Evolutionary conservation across 2,329 filamentous ascomycete species (phyloP).

Genomic region (Colletotrichum shisoi): DNA sequence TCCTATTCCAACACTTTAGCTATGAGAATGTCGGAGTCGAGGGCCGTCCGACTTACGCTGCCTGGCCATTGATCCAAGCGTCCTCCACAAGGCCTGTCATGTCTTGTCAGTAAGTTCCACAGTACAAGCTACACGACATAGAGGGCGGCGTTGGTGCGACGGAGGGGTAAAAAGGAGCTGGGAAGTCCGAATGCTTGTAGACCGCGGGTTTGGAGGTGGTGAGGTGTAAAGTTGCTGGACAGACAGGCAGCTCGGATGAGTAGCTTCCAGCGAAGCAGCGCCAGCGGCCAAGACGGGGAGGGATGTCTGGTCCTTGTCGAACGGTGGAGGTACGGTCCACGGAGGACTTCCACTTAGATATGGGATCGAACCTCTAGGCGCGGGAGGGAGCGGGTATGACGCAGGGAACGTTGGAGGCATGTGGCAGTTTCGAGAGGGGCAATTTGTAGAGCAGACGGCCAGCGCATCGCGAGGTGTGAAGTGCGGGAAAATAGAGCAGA

Average conservation of each 20-base stretch:
- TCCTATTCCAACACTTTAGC: slow-evolving; percentile 50
- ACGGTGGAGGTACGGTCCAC: neutral
- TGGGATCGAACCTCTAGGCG: slow-evolving; percentile 14
- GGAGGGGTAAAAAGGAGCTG: slow-evolving; percentile 1
- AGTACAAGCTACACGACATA: neutral
- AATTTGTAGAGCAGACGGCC: slow-evolving; percentile 19
- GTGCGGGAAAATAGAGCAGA: neutral
- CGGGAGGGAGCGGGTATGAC: slow-evolving; percentile 32
- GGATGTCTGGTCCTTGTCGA: slow-evolving; percentile 4
- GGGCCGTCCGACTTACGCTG: slow-evolving; percentile 42
- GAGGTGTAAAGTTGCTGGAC: slow-evolving; percentile 8
- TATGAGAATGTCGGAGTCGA: slow-evolving; percentile 3
- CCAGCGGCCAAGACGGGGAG: neutral
- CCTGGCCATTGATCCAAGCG: slow-evolving; percentile 51
- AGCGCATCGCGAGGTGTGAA: slow-evolving; percentile 23
- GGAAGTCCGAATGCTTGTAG: slow-evolving; percentile 1
- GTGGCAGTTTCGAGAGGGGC: slow-evolving; percentile 23
- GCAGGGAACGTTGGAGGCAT: slow-evolving; percentile 35
- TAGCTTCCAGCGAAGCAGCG: slow-evolving; percentile 4
- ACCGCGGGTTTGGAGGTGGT: slow-evolving; percentile 6
- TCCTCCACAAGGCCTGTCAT: slow-evolving; percentile 51
- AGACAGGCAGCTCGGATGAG: neutral
- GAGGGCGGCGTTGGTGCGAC: neutral
- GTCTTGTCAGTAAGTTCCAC: slow-evolving; percentile 24
- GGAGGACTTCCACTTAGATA: slow-evolving; percentile 9